Base-by-base conservation (phyloP, 768 basidiomycete genomes). In the Guyanaporus albipodus region DNA sequence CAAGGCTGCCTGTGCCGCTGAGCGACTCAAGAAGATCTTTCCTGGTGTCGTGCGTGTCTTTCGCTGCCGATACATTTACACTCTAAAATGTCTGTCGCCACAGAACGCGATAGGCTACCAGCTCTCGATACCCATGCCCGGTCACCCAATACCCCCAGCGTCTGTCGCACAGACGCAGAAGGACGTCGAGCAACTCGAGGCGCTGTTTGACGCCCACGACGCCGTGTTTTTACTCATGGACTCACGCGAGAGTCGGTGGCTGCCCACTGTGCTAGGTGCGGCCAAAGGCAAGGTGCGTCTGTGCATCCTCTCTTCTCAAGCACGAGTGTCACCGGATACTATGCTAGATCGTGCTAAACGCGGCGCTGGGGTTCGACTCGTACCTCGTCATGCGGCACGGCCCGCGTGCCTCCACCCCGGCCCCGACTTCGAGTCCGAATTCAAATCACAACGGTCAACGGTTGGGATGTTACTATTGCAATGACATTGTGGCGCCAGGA, bases 331-430 rank as follows among this genome's bases (percentile, higher is more conserved):
- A 17, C 15, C 31, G 14, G n/a, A 7, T 12, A 32, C 31, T n/a
- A 7, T 32, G 18, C 8, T n/a, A 93, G 87, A 85, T 97, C 48
- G 87, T 98, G 3, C 74, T 98, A 63, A 97, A 97, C 56, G 91
- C 89, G 0, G 95, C 96, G 0, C 71, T 98, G 4, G 95, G 95
- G 0, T 99, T 98, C 59, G 96, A 98, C 52, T 89, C 88, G 0
- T 98, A 83, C 71, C 78, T 99, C 32, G 95, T 98, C 14, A 97
- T 97, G 94, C 80, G 95, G 2, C 95, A 97, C 59, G 96, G 94
- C 4, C 75, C 83, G 4, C 79, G 86, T 7, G 71, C 70, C 6
- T 61, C 59, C 12, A n/a, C n/a, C n/a, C n/a, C n/a, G n/a, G n/a
- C n/a, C n/a, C n/a, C n/a, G n/a, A n/a, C n/a, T n/a, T n/a, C n/a